Percentiles rank a stretch among this genome's conserved stretches.
Evolutionary conservation across 371 early-diverging fungal species (phyloP).

Genomic region (Rhizopus arrhizus): DNA sequence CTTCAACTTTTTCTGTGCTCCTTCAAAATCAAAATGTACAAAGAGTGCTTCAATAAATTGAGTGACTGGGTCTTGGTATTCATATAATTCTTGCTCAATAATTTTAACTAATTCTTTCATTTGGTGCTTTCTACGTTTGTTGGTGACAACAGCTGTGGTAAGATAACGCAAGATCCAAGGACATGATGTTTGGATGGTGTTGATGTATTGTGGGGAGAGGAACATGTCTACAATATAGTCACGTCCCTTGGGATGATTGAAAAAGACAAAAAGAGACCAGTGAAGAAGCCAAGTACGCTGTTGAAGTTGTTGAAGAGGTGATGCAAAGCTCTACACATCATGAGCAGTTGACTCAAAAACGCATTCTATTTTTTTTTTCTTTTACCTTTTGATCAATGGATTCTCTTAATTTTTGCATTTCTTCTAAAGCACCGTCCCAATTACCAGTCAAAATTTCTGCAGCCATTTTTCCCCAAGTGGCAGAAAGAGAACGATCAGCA

Average conservation of each 20-base stretch:
- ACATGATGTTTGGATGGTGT: slow-evolving; percentile 93
- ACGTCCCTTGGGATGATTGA: slow-evolving; percentile 94
- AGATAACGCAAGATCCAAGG: slow-evolving; percentile 96
- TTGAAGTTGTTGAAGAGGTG: slow-evolving; percentile 86
- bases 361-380: neutral
- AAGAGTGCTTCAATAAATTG: slow-evolving; percentile 90
- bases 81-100: slow-evolving; percentile 82
- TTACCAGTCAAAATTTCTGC: slow-evolving; percentile 92
- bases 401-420: slow-evolving; percentile 84
- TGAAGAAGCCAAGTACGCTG: slow-evolving; percentile 93
- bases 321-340: slow-evolving; percentile 52
- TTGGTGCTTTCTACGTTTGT: slow-evolving; percentile 83
- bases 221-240: slow-evolving; percentile 92
- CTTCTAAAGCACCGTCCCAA: slow-evolving; percentile 91
- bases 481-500: slow-evolving; percentile 74
- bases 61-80: slow-evolving; percentile 86
- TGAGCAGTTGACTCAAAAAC: neutral
- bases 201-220: slow-evolving; percentile 89
- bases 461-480: slow-evolving; percentile 95
- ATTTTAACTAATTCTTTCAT: slow-evolving; percentile 91
- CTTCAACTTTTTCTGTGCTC: slow-evolving; percentile 85
- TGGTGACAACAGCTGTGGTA: slow-evolving; percentile 86
- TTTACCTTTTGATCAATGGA: slow-evolving; percentile 75
- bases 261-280: slow-evolving; percentile 96
- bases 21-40: slow-evolving; percentile 91